phyloP scores from a whole-genome alignment of 768 basidiomycete species.

The Lactarius trivialis region DNA sequence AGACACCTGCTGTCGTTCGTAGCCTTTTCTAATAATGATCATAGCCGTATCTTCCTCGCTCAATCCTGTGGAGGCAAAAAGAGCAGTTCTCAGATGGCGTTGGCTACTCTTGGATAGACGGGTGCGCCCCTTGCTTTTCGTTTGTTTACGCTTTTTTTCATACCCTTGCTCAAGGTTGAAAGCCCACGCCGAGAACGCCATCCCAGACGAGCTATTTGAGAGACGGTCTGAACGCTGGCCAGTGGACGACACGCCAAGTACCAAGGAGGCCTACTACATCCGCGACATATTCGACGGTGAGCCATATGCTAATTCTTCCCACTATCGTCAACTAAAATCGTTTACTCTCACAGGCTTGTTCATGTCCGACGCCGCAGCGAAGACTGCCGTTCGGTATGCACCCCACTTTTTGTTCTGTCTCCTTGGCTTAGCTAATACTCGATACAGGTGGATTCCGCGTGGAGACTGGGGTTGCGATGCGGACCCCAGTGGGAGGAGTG shows the following conservation, averaged over 20 bases:
- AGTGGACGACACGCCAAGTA: slow-evolving; percentile 77
- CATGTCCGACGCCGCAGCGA: slow-evolving; percentile 78
- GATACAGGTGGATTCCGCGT: slow-evolving; percentile 79
- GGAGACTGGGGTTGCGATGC: slow-evolving; percentile 95
- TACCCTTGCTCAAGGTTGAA: slow-evolving; percentile 67
- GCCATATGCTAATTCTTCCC: slow-evolving; percentile 10
- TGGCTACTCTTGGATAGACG: slow-evolving; percentile 98
- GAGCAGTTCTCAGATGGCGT: slow-evolving; percentile 99
- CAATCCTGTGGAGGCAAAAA: slow-evolving; percentile 97
- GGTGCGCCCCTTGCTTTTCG: slow-evolving; percentile 37
- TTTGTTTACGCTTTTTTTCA: slow-evolving; percentile 12
- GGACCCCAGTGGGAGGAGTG: slow-evolving; percentile 93
- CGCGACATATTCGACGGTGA: slow-evolving; percentile 85
- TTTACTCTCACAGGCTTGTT: slow-evolving; percentile 51
- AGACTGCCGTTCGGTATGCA: slow-evolving; percentile 82
- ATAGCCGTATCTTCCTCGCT: slow-evolving; percentile 86
- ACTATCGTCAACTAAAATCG: background rate
- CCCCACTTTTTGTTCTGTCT: slow-evolving; percentile 1
- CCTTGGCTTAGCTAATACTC: background rate
- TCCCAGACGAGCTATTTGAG: slow-evolving; percentile 79
- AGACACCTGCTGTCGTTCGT: background rate
- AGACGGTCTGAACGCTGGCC: slow-evolving; percentile 70
- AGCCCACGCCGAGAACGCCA: slow-evolving; percentile 63
- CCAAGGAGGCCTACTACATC: slow-evolving; percentile 94
- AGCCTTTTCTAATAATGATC: background rate